These are phyloP conservation scores for Paecilomyces sp. DNA, from an alignment of 2,329 filamentous ascomycete genomes.

Conservation along the genomic window DNA sequence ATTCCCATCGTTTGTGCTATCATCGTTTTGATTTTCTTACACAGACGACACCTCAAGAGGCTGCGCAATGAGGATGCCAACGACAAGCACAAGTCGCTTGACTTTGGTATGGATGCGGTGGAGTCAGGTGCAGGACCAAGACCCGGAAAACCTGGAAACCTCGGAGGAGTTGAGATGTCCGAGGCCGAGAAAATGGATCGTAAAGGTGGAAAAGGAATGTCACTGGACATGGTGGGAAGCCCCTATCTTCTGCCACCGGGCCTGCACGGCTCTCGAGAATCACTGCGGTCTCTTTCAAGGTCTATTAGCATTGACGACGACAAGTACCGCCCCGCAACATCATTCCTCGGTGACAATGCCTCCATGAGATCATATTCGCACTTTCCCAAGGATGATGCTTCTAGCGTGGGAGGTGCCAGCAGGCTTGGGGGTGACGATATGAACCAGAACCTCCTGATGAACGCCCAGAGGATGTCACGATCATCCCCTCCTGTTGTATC, in stretches of 20 bases:
- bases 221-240: constrained; percentile 57
- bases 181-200: constrained; percentile 35
- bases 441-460: constrained; percentile 47
- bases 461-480: constrained; percentile 53
- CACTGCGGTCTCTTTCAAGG: constrained; percentile 75
- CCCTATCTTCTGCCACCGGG: constrained; percentile 91
- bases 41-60: constrained; percentile 68
- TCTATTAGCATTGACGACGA: constrained; percentile 70
- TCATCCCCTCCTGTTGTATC: constrained; percentile 37
- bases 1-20: constrained; percentile 66
- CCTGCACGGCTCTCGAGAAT: constrained; percentile 72
- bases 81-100: constrained; percentile 83
- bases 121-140: constrained; percentile 34
- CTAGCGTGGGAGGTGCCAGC: constrained; percentile 47
- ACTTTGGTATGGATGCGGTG: constrained; percentile 71
- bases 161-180: constrained; percentile 45
- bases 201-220: constrained; percentile 44
- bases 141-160: constrained; percentile 7
- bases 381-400: constrained; percentile 41
- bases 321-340: constrained; percentile 63
- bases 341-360: constrained; percentile 44
- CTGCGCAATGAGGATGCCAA: constrained; percentile 69
- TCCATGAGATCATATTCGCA: constrained; percentile 31
- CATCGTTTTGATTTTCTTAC: constrained; percentile 65
- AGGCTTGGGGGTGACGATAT: constrained; percentile 39